A percentile compares a stretch with the other conserved stretches of the same genome.
Evolutionary conservation across 1,284 basidiomycete genomes (phyloP).

Genomic region (Sparassis latifolia): DNA sequence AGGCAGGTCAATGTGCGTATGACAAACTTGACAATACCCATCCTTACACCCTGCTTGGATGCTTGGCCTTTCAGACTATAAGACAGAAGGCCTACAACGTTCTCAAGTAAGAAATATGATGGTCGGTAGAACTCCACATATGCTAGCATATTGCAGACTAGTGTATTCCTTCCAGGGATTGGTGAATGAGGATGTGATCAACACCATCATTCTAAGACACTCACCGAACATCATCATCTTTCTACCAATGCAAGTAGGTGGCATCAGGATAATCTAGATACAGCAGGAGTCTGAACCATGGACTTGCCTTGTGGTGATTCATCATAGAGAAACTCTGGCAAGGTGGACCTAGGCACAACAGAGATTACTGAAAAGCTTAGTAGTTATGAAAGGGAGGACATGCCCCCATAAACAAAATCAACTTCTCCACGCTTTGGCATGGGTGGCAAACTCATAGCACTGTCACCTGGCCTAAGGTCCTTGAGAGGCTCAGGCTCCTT

Average conservation of each 20-base stretch:
- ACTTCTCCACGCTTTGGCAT: slow-evolving; percentile 55
- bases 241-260: slow-evolving; percentile 27
- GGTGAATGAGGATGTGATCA: slow-evolving; percentile 2
- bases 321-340: slow-evolving; percentile 63
- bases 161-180: slow-evolving; percentile 39
- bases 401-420: slow-evolving; percentile 68
- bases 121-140: slow-evolving; percentile 66
- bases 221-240: slow-evolving; percentile 56
- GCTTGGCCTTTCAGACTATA: slow-evolving; percentile 31
- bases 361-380: too few species aligned
- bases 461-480: slow-evolving; percentile 24
- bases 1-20: slow-evolving; percentile 48
- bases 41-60: slow-evolving; percentile 34
- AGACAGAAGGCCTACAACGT: slow-evolving; percentile 53
- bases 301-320: slow-evolving; percentile 49
- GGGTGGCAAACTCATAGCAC: slow-evolving; percentile 29
- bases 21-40: slow-evolving; percentile 61
- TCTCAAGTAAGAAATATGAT: slow-evolving; percentile 61
- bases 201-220: slow-evolving; percentile 11
- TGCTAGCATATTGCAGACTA: slow-evolving; percentile 65
- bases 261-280: too few species aligned
- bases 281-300: too few species aligned
- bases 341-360: slow-evolving; percentile 45
- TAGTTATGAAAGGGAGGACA: slow-evolving; percentile 9
- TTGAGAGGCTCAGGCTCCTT: slow-evolving; percentile 30